Evolutionary conservation across 139 green algal genomes (phyloP).

Genomic region (Chlorella sorokiniana): DNA sequence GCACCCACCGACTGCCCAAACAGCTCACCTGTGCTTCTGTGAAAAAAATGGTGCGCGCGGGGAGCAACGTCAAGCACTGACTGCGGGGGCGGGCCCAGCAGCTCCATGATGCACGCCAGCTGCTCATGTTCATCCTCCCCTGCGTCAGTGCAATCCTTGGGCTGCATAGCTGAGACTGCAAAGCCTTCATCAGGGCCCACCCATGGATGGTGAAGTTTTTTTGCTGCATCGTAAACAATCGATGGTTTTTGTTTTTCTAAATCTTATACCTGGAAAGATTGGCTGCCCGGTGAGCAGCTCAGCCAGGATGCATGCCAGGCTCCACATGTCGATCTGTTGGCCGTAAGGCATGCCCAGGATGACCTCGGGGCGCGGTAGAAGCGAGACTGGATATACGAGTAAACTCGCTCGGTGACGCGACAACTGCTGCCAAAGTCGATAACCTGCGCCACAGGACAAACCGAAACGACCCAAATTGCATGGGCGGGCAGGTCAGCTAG

Average conservation of each 20-base stretch:
- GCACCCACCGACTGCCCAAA: no score
- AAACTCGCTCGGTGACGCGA: slow-evolving; percentile 85
- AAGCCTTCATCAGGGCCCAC: background rate
- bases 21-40: background rate
- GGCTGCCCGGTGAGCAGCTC: slow-evolving; percentile 67
- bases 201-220: background rate
- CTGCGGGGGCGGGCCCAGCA: slow-evolving; percentile 74
- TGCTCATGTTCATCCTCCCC: slow-evolving; percentile 85
- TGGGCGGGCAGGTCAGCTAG: background rate
- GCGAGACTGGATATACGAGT: slow-evolving; percentile 96
- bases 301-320: slow-evolving; percentile 86
- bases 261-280: slow-evolving; percentile 83
- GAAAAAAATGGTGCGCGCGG: slow-evolving; percentile 83
- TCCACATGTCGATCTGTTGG: slow-evolving; percentile 96
- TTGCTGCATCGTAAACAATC: background rate
- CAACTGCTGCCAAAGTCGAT: slow-evolving; percentile 98
- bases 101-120: slow-evolving; percentile 85
- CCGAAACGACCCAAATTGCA: background rate
- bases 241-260: background rate
- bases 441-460: slow-evolving; percentile 45
- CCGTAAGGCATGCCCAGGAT: slow-evolving; percentile 67
- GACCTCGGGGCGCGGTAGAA: slow-evolving; percentile 88
- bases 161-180: background rate
- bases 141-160: background rate
- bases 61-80: slow-evolving; percentile 69